phyloP scores from a whole-genome alignment of 1,284 basidiomycete species.

The Rhodotorula sp. region DNA sequence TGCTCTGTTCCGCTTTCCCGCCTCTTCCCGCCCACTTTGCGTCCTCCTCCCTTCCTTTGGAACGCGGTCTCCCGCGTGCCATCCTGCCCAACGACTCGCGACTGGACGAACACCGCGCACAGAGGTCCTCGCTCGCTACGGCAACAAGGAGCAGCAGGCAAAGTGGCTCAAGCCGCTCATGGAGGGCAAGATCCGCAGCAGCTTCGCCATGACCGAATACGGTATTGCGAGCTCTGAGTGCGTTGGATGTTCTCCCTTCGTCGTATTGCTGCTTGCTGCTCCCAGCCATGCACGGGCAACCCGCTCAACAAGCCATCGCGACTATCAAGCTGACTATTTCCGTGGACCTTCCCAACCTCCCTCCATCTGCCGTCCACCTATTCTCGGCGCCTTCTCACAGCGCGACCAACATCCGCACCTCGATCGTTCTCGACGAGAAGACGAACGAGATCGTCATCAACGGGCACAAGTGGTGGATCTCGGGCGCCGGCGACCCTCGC shows the following conservation, averaged over 20 bases:
- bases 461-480: conserved; percentile 99
- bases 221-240: conserved; percentile 60
- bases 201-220: conserved; percentile 93
- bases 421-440: conserved; percentile 67
- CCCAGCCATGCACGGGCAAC: too few relatives aligned
- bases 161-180: conserved; percentile 86
- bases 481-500: conserved; percentile 92
- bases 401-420: conserved; percentile 91
- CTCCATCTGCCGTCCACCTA: background rate
- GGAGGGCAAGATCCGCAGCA: conserved; percentile 88
- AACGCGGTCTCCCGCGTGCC: background rate
- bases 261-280: background rate
- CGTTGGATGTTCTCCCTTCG: conserved; percentile 46
- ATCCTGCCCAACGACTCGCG: background rate
- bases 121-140: conserved; percentile 95
- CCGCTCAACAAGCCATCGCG: too few relatives aligned
- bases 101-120: background rate
- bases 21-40: background rate
- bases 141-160: conserved; percentile 82
- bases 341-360: background rate
- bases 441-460: conserved; percentile 89
- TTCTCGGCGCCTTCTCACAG: conserved; percentile 48
- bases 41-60: too few relatives aligned
- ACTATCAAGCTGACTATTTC: background rate
- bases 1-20: background rate